Percentiles rank a stretch among this genome's conserved stretches.
phyloP scores from a whole-genome alignment of 2,329 filamentous ascomycete genomes.

The Delphinella strobiligena region DNA sequence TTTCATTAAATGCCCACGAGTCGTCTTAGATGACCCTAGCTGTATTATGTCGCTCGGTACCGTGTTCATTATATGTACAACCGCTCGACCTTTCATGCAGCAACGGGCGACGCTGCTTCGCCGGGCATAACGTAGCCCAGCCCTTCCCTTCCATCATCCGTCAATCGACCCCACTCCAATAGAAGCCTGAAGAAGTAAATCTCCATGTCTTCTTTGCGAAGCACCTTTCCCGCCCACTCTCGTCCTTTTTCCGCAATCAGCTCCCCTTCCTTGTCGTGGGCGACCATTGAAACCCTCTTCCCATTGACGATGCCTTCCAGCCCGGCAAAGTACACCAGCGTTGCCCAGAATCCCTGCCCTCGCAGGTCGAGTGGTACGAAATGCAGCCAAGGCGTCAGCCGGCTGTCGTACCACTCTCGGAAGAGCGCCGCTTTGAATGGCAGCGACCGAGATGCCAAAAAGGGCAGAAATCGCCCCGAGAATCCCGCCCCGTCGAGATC shows the following conservation, averaged over 20 bases:
- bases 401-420: constrained; percentile 66
- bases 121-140: constrained; percentile 20
- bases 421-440: constrained; percentile 64
- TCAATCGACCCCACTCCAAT: constrained; percentile 63
- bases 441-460: constrained; percentile 53
- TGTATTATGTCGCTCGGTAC: neutral
- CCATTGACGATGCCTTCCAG: constrained; percentile 37
- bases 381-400: constrained; percentile 65
- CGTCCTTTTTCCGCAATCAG: constrained; percentile 56
- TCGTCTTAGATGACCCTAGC: no score
- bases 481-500: constrained; percentile 59
- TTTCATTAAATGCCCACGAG: no score
- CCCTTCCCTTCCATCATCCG: constrained; percentile 46
- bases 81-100: neutral
- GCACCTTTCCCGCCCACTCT: constrained; percentile 50
- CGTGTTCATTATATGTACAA: no score
- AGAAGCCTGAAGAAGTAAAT: constrained; percentile 68
- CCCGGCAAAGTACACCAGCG: constrained; percentile 61
- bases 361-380: constrained; percentile 68
- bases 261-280: constrained; percentile 41
- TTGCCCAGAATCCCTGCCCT: constrained; percentile 61
- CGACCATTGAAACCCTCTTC: constrained; percentile 35
- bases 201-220: constrained; percentile 65
- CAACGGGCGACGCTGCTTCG: no score
- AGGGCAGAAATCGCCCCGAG: constrained; percentile 52